phyloP scores from a whole-genome alignment of 805 yeast species.

The Starmerella khaoyaiensis region DNA sequence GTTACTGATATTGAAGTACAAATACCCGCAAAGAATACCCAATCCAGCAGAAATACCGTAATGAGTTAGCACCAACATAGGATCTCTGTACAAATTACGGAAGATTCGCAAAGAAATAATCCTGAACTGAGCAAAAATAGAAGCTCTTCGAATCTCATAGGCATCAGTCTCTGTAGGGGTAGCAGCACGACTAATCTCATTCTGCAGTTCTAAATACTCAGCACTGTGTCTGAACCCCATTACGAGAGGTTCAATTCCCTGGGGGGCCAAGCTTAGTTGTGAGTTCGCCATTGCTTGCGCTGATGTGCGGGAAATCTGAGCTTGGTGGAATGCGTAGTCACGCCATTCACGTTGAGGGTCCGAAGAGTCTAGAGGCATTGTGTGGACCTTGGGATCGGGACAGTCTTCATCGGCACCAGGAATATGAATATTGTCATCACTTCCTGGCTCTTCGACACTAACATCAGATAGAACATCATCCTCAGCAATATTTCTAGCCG shows the following conservation, averaged over 20 bases:
- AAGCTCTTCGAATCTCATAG: slow-evolving; percentile 35
- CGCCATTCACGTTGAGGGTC: slow-evolving; percentile 22
- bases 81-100: slow-evolving; percentile 85
- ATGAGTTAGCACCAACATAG: slow-evolving; percentile 73
- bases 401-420: slow-evolving; percentile 13
- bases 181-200: slow-evolving; percentile 19
- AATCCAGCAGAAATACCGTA: slow-evolving; percentile 63
- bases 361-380: slow-evolving; percentile 14
- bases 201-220: slow-evolving; percentile 19
- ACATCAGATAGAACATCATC: slow-evolving; percentile 13
- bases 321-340: slow-evolving; percentile 20
- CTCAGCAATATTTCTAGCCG: not conserved
- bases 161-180: not conserved
- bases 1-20: slow-evolving; percentile 70
- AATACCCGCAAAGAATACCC: slow-evolving; percentile 72
- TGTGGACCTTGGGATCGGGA: slow-evolving; percentile 17
- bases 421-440: not conserved
- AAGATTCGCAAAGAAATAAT: slow-evolving; percentile 77
- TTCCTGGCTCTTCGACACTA: slow-evolving; percentile 7
- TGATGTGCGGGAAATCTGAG: slow-evolving; percentile 15
- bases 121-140: slow-evolving; percentile 49
- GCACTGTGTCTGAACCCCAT: slow-evolving; percentile 23
- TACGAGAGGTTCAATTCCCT: slow-evolving; percentile 25
- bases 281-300: slow-evolving; percentile 20
- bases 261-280: slow-evolving; percentile 17